Evolutionary conservation across 2,329 filamentous ascomycete species (phyloP), one percentile per base, ranked within the genome.

Genomic region (Alternaria arbusti): DNA sequence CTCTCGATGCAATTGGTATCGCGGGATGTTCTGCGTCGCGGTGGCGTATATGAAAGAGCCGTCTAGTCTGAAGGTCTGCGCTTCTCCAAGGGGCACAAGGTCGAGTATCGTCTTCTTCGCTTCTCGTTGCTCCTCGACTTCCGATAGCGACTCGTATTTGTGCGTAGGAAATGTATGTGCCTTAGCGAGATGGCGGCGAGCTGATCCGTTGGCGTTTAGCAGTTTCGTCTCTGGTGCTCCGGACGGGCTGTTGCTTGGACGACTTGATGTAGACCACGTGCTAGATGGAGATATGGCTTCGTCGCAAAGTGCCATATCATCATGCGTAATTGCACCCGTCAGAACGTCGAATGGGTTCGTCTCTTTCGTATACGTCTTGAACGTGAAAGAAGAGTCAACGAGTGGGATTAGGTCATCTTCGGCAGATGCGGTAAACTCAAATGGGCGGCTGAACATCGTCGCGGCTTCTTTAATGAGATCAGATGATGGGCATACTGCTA

Each of bases 1-100:
- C 1, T 69, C 64, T 50, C 67, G 66, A 17, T 67, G 57, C 26
- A 76, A 15, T 50, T 76, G 73, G 56, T 75, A 76, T 25, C 68
- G 57, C 9, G 73, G 72, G 9, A 66, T 26, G 40, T 61, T 64
- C 22, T 61, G 65, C 22, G 66, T 70, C 30, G 55, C 57, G 4
- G 64, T 69, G 9, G 69, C 59, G 50, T 73, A 73, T 25, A 76
- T 58, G 36, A 76, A 64, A 4, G 67, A 61, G 3, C 45, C 64
- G 10, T 61, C 43, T 17, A 74, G 60, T 4, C 64, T 63, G 57
- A 73, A 72, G 15, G 54, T 64, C 9, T 44, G 59, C 9, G 65
- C 68, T 22, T 64, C 52, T 43, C 71, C 70, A 3, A 68, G 13
- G 11, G 70, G 43, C 9, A 62, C 45, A 56, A 73, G 69, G 15